phyloP scores from a whole-genome alignment of 2,329 filamentous ascomycete genomes.

The Xylariaceae sp. region DNA sequence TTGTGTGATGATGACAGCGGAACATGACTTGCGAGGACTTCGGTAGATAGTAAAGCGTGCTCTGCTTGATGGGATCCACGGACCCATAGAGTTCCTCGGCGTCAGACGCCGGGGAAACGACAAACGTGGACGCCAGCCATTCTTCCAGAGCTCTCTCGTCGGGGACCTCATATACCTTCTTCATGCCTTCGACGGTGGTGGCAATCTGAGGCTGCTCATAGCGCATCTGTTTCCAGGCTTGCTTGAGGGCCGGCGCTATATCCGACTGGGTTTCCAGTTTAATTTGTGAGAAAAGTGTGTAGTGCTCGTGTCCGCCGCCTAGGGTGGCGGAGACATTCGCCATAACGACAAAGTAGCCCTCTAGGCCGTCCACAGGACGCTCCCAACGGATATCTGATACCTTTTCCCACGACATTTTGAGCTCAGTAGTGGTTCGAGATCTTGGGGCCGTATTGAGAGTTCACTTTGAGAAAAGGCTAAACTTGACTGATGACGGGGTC shows the following conservation, averaged over 20 bases:
- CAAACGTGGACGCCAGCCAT: constrained; percentile 21
- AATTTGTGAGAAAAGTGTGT: constrained; percentile 19
- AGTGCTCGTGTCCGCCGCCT: constrained; percentile 20
- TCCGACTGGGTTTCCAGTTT: constrained; percentile 15
- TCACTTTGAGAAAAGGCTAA: neutral
- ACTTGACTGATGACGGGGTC: neutral
- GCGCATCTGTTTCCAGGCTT: constrained; percentile 28
- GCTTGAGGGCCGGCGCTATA: constrained; percentile 18
- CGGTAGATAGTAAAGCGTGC: constrained; percentile 23
- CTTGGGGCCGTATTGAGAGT: neutral
- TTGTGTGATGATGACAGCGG: constrained; percentile 24
- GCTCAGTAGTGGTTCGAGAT: neutral
- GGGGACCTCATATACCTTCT: constrained; percentile 24
- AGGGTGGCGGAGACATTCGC: constrained; percentile 13
- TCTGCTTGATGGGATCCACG: constrained; percentile 19
- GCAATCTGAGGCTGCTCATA: constrained; percentile 27
- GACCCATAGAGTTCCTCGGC: constrained; percentile 18
- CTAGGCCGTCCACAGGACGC: constrained; percentile 20
- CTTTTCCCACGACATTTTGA: constrained; percentile 22
- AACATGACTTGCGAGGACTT: constrained; percentile 25
- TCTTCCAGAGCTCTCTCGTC: constrained; percentile 22
- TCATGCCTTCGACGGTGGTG: constrained; percentile 21
- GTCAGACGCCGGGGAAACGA: constrained; percentile 17
- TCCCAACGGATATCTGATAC: constrained; percentile 23
- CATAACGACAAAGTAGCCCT: constrained; percentile 21